phyloP scores from a whole-genome alignment of 2,329 filamentous ascomycete species.

The Fusarium fujikuroi region DNA sequence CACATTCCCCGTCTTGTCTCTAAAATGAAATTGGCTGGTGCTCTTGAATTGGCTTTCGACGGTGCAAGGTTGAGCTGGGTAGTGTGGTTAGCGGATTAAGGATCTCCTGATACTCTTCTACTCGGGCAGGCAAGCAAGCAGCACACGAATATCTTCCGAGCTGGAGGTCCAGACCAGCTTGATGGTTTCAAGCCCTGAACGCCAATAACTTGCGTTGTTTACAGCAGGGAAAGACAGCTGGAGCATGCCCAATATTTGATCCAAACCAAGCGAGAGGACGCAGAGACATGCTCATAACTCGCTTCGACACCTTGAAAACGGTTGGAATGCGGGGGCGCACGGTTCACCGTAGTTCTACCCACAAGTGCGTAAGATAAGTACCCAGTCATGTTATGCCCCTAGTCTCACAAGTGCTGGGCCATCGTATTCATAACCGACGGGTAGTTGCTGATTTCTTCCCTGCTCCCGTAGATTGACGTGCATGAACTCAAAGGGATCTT shows the following conservation, averaged over 20 bases:
- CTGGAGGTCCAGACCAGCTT: not conserved
- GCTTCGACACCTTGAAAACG: constrained; percentile 16
- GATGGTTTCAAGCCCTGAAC: too few relatives aligned
- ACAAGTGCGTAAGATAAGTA: not conserved
- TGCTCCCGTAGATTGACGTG: not conserved
- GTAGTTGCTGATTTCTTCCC: constrained; percentile 4
- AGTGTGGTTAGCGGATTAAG: constrained; percentile 2
- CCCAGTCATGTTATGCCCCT: not conserved
- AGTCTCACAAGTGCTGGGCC: not conserved
- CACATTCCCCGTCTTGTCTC: not conserved
- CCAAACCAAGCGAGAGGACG: not conserved
- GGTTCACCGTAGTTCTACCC: constrained; percentile 14
- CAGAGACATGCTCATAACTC: not conserved
- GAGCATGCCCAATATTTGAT: not conserved
- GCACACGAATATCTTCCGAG: not conserved
- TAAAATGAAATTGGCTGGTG: not conserved
- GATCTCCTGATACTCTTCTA: not conserved
- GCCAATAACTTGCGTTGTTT: too few relatives aligned
- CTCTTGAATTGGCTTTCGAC: not conserved
- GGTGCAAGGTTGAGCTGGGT: constrained; percentile 2
- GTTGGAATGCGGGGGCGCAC: constrained; percentile 39
- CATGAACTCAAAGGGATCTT: not conserved
- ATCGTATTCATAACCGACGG: not conserved
- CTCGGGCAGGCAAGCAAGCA: not conserved
- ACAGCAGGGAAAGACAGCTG: not conserved